A percentile compares a stretch with the other conserved stretches of the same genome.
phyloP scores from a whole-genome alignment of 768 basidiomycete species.

The Clitopilus hobsonii region DNA sequence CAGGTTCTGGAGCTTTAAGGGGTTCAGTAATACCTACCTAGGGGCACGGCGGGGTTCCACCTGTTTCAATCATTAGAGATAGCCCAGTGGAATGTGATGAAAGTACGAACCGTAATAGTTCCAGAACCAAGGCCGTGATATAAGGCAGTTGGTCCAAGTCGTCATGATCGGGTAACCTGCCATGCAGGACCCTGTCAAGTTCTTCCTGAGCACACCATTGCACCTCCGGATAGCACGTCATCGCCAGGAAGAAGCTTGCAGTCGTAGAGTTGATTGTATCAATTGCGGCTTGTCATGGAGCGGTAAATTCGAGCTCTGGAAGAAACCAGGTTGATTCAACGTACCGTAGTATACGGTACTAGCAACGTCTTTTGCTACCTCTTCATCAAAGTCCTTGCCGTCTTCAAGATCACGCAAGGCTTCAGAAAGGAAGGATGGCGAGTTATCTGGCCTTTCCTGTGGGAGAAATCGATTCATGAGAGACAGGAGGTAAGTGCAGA shows the following conservation, averaged over 20 bases:
- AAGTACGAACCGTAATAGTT: too few relatives aligned
- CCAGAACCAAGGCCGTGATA: too few relatives aligned
- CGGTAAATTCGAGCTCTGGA: too few relatives aligned
- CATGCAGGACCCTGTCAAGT: conserved; percentile 16
- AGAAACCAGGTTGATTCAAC: too few relatives aligned
- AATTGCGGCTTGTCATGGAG: too few relatives aligned
- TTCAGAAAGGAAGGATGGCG: background rate
- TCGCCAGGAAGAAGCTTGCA: conserved; percentile 22
- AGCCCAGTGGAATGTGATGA: too few relatives aligned
- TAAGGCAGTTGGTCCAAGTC: conserved; percentile 21
- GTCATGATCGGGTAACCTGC: conserved; percentile 18
- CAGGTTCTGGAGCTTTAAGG: too few relatives aligned
- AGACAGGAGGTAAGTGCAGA: background rate
- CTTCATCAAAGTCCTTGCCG: background rate
- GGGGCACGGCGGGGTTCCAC: too few relatives aligned
- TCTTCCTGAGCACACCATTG: conserved; percentile 19
- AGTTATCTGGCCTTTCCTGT: background rate
- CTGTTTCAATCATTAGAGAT: too few relatives aligned
- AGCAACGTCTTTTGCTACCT: background rate
- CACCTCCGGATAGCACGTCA: conserved; percentile 21
- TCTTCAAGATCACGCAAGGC: background rate
- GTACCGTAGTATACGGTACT: background rate
- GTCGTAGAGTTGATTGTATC: background rate
- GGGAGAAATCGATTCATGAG: background rate
- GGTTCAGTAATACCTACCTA: too few relatives aligned